A percentile compares a stretch with the other conserved stretches of the same genome.
These are phyloP conservation scores for Daldinia sp. DNA, from an alignment of 2,329 filamentous ascomycete species.

Conservation along the genomic window DNA sequence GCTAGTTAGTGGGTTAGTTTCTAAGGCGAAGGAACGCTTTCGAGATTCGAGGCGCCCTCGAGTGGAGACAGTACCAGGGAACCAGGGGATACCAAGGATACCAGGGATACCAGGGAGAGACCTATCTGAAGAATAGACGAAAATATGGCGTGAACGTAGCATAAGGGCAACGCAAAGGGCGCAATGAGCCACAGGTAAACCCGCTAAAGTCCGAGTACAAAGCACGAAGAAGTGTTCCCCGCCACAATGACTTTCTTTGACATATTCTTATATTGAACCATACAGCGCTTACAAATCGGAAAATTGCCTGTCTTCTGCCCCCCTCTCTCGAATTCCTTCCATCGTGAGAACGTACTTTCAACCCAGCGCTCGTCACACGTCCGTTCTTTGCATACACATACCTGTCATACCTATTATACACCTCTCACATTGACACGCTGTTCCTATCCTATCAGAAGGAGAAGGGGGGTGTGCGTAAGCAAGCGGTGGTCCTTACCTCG, in stretches of 20 bases:
- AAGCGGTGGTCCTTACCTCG: slow-evolving; percentile 37
- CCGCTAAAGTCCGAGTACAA: slow-evolving; percentile 41
- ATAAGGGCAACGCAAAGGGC: slow-evolving; percentile 22
- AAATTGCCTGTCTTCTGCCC: slow-evolving; percentile 48
- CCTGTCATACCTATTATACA: slow-evolving; percentile 14
- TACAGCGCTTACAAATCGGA: slow-evolving; percentile 52
- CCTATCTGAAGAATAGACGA: not conserved
- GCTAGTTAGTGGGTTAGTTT: slow-evolving; percentile 18
- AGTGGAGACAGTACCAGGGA: slow-evolving; percentile 12
- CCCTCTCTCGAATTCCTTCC: slow-evolving; percentile 51
- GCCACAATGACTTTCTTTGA: slow-evolving; percentile 34
- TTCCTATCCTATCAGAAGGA: slow-evolving; percentile 28
- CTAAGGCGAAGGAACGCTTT: slow-evolving; percentile 21
- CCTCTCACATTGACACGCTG: slow-evolving; percentile 42
- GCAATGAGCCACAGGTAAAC: slow-evolving; percentile 37
- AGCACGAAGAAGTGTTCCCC: slow-evolving; percentile 18
- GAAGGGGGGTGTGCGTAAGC: slow-evolving; percentile 37
- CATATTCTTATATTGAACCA: slow-evolving; percentile 17
- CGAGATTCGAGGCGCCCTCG: slow-evolving; percentile 21
- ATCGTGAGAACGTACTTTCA: slow-evolving; percentile 36
- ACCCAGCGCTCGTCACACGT: slow-evolving; percentile 27
- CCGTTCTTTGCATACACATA: slow-evolving; percentile 31
- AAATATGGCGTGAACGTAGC: slow-evolving; percentile 40
- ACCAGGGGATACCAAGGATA: not conserved
- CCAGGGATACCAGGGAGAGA: not conserved